Evolutionary conservation across 192 early-diverging fungal species (phyloP).

Genomic region (Rhizophagus clarus): DNA sequence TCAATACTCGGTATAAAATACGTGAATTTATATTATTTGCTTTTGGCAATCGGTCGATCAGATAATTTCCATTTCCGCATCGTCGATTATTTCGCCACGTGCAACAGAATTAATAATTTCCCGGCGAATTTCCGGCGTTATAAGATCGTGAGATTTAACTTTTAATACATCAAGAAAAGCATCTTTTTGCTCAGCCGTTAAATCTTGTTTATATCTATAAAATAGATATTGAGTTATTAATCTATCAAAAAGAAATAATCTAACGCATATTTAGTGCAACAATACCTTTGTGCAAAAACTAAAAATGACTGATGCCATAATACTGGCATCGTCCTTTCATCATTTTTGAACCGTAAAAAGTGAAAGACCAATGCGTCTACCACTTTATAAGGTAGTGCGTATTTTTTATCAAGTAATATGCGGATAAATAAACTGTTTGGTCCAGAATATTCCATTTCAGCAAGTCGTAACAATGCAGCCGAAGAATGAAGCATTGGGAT

Average conservation of each 20-base stretch:
- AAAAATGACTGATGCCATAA: slow-evolving; percentile 97
- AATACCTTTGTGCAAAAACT: slow-evolving; percentile 87
- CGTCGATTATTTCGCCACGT: slow-evolving; percentile 67
- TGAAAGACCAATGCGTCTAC: slow-evolving; percentile 96
- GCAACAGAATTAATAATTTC: slow-evolving; percentile 77
- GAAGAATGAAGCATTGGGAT: slow-evolving; percentile 96
- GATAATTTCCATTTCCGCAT: slow-evolving; percentile 47
- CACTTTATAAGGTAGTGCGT: slow-evolving; percentile 96
- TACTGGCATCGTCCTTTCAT: slow-evolving; percentile 84
- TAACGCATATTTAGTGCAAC: too few species aligned
- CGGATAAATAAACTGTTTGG: slow-evolving; percentile 95
- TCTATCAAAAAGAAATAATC: too few species aligned
- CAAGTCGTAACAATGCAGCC: slow-evolving; percentile 87
- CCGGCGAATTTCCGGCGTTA: slow-evolving; percentile 92
- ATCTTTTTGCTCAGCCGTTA: slow-evolving; percentile 94
- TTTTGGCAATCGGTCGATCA: not conserved
- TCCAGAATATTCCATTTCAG: slow-evolving; percentile 98
- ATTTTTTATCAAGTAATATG: slow-evolving; percentile 96
- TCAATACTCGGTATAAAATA: not conserved
- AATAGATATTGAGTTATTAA: not conserved
- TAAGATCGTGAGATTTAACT: slow-evolving; percentile 75
- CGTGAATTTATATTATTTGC: too few species aligned
- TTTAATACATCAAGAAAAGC: slow-evolving; percentile 81
- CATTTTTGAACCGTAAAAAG: slow-evolving; percentile 88
- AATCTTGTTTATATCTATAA: slow-evolving; percentile 88